phyloP scores from a whole-genome alignment of 768 basidiomycete species.

The Phanerochaete carnosa region DNA sequence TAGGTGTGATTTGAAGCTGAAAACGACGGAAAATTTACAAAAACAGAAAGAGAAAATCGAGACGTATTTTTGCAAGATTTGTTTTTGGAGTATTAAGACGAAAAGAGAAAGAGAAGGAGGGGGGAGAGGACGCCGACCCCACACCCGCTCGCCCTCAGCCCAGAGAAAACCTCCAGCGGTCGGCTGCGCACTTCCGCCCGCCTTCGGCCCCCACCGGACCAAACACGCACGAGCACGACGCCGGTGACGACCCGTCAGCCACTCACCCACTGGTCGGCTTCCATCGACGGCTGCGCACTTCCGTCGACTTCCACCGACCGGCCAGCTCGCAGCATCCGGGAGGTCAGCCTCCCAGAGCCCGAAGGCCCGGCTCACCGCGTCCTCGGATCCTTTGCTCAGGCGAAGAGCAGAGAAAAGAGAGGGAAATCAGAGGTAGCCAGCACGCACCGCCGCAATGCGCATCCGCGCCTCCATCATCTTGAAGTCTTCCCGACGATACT shows the following conservation, averaged over 20 bases:
- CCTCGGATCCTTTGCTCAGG: background rate
- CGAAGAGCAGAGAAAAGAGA: background rate
- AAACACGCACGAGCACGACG: too few relatives aligned
- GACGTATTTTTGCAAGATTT: background rate
- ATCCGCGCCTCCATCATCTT: constrained; percentile 10
- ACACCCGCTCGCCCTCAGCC: background rate
- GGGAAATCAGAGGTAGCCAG: background rate
- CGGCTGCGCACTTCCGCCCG: too few relatives aligned
- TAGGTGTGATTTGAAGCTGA: background rate
- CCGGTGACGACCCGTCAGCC: background rate
- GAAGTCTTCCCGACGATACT: constrained; percentile 8
- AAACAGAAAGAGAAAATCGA: background rate
- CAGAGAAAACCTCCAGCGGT: background rate
- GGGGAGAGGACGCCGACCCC: background rate
- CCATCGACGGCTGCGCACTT: background rate
- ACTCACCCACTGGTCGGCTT: background rate
- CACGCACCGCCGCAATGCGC: background rate
- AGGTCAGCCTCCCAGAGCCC: background rate
- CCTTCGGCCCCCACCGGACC: too few relatives aligned
- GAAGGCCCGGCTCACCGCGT: background rate
- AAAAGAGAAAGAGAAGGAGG: too few relatives aligned
- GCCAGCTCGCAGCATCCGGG: background rate
- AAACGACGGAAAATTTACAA: too few relatives aligned
- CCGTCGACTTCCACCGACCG: background rate
- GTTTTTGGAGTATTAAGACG: background rate